Percentiles rank a stretch among this genome's conserved stretches.
phyloP scores from a whole-genome alignment of 1,284 basidiomycete genomes.

The Takashimella tepidaria region DNA sequence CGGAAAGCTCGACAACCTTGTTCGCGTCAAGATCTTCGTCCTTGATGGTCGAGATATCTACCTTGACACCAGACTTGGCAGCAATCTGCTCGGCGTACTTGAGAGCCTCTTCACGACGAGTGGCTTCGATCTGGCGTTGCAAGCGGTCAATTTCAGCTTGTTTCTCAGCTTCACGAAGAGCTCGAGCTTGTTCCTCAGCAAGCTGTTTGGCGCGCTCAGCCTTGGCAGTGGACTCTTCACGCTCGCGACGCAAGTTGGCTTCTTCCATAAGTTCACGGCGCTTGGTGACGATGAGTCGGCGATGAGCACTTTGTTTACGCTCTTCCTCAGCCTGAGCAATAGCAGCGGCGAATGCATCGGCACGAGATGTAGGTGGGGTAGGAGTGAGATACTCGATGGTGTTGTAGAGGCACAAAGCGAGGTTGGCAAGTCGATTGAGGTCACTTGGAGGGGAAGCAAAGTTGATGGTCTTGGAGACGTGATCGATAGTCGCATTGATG shows the following conservation, averaged over 20 bases:
- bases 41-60: constrained; percentile 75
- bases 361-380: constrained; percentile 37
- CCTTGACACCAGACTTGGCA: constrained; percentile 78
- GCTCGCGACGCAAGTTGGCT: constrained; percentile 78
- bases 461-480: constrained; percentile 75
- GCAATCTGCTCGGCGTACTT: constrained; percentile 83
- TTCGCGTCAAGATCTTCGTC: constrained; percentile 79
- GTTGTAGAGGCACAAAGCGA: constrained; percentile 68
- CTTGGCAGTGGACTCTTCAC: constrained; percentile 78
- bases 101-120: constrained; percentile 77
- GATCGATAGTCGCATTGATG: constrained; percentile 83
- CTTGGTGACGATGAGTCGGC: constrained; percentile 76
- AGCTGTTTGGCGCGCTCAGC: constrained; percentile 66
- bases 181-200: constrained; percentile 67
- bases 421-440: constrained; percentile 59
- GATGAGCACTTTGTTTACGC: constrained; percentile 67
- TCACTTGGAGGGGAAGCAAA: constrained; percentile 53
- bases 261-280: constrained; percentile 85
- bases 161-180: constrained; percentile 63
- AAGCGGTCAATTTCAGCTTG: constrained; percentile 73
- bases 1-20: constrained; percentile 83
- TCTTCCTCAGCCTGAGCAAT: constrained; percentile 55
- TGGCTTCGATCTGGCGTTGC: constrained; percentile 73
- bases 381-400: constrained; percentile 57
- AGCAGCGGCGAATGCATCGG: constrained; percentile 46